A percentile compares a stretch with the other conserved stretches of the same genome.
phyloP scores from a whole-genome alignment of 768 basidiomycete genomes.

The Candolleomyces efflorescens region DNA sequence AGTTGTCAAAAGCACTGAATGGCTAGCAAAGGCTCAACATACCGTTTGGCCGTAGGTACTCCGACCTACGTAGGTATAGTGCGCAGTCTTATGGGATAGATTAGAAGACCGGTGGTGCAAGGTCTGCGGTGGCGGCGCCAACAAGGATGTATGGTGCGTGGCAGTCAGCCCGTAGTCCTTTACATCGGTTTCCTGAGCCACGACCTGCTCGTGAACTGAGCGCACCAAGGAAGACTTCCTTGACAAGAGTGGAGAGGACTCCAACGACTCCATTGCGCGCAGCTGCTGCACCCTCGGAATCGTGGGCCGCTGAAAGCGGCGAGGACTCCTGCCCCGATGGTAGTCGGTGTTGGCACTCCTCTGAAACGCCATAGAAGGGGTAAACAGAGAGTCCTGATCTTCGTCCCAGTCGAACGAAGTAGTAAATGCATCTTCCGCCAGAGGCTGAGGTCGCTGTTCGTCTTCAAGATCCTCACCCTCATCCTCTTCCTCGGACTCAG shows the following conservation, averaged over 20 bases:
- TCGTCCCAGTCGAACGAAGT: conserved; percentile 30
- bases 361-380: neutral
- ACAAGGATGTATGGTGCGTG: conserved; percentile 3
- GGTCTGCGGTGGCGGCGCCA: conserved; percentile 10
- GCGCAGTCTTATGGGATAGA: conserved; percentile 20
- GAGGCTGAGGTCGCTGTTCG: conserved; percentile 4
- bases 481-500: conserved; percentile 21
- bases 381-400: conserved; percentile 17
- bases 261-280: conserved; percentile 15
- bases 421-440: conserved; percentile 23
- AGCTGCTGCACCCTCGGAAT: conserved; percentile 4
- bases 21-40: conserved; percentile 14
- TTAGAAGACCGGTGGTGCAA: conserved; percentile 30
- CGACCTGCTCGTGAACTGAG: conserved; percentile 7
- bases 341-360: neutral
- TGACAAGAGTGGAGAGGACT: conserved; percentile 37
- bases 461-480: conserved; percentile 16
- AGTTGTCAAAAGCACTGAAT: neutral
- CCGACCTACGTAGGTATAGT: conserved; percentile 42
- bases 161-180: neutral
- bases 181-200: neutral
- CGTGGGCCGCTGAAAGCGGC: neutral
- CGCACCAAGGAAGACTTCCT: conserved; percentile 32
- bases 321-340: neutral
- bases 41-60: conserved; percentile 77